Evolutionary conservation across 176 grass and related monocot species (phyloP).

Genomic region (Oryza punctata): DNA sequence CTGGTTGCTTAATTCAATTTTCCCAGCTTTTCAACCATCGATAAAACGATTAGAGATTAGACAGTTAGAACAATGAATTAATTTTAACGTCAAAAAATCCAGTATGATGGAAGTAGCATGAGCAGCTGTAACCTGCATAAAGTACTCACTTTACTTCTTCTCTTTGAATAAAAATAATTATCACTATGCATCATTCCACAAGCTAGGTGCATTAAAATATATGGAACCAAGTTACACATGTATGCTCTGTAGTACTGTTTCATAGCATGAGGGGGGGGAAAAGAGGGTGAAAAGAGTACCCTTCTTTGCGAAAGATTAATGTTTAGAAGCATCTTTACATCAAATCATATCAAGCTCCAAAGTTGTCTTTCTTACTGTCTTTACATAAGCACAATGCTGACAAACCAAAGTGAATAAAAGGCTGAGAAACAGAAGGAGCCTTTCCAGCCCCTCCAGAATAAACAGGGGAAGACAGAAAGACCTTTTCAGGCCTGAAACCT

Average conservation of each 20-base stretch:
- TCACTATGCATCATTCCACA: background rate
- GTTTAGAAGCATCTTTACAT: slow-evolving; percentile 15
- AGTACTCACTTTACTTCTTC: background rate
- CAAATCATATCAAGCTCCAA: slow-evolving; percentile 3
- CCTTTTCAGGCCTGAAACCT: slow-evolving; percentile 32
- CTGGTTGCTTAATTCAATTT: no score
- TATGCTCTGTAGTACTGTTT: background rate
- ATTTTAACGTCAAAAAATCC: background rate
- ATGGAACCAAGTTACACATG: background rate
- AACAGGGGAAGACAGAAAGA: background rate
- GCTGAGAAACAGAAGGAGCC: background rate
- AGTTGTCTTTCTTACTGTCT: background rate
- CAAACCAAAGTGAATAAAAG: background rate
- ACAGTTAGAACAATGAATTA: background rate
- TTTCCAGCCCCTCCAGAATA: background rate
- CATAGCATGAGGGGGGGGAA: background rate
- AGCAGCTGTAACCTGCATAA: background rate
- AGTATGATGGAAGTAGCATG: background rate
- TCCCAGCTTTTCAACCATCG: no score
- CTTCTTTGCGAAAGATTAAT: background rate
- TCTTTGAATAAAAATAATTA: background rate
- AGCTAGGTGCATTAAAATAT: background rate
- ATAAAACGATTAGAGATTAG: background rate
- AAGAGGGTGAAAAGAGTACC: background rate
- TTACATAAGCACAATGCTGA: background rate